phyloP scores from a whole-genome alignment of 164 flowering plant genomes.

The Sextonia rubra region DNA sequence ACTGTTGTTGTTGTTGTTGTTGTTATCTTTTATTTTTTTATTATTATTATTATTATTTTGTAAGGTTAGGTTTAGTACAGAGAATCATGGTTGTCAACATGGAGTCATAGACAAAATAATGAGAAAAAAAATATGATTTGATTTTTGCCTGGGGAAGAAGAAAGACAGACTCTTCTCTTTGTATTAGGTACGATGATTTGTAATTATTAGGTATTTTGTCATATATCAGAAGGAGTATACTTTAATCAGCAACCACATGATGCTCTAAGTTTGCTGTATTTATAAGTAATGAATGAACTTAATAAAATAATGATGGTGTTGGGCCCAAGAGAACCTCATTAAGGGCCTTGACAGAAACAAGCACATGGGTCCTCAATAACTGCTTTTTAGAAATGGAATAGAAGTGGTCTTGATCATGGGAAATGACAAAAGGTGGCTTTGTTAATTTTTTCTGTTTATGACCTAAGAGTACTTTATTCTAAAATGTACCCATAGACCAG shows the following conservation, averaged over 20 bases:
- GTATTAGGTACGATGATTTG: neutral
- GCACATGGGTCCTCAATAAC: conserved; percentile 32
- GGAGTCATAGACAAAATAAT: conserved; percentile 4
- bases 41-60: neutral
- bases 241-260: neutral
- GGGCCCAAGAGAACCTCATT: conserved; percentile 25
- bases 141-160: neutral
- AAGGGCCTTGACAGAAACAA: conserved; percentile 16
- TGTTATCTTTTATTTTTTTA: neutral
- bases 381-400: conserved; percentile 12
- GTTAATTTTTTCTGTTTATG: neutral
- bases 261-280: neutral
- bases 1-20: neutral
- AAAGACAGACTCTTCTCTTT: neutral
- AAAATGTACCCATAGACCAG: neutral
- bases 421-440: conserved; percentile 12
- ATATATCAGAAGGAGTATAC: neutral
- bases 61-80: conserved; percentile 1
- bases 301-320: conserved; percentile 10
- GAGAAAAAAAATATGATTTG: neutral
- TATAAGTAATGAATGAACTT: neutral
- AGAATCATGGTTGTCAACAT: conserved; percentile 10
- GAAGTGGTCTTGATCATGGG: conserved; percentile 13
- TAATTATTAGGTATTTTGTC: neutral
- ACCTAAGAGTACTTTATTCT: neutral